A percentile compares a stretch with the other conserved stretches of the same genome.
These are phyloP conservation scores for Rhynchosporium secalis DNA, from an alignment of 2,329 filamentous ascomycete genomes.

Conservation along the genomic window DNA sequence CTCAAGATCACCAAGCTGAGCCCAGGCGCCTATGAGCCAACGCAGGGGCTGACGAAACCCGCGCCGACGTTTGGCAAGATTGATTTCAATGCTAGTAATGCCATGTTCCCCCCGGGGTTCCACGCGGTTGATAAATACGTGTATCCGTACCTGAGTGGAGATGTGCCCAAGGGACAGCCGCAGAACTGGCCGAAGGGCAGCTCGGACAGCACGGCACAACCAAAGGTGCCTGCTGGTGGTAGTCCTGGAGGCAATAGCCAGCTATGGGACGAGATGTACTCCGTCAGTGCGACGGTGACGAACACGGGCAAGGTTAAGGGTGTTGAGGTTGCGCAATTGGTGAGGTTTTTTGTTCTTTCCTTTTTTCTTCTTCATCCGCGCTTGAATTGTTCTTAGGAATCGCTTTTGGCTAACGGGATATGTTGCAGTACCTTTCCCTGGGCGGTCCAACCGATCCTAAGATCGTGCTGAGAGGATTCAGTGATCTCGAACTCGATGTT, in stretches of 20 bases:
- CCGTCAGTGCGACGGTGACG: constrained; percentile 52
- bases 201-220: constrained; percentile 48
- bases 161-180: constrained; percentile 34
- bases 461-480: constrained; percentile 74
- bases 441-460: constrained; percentile 73
- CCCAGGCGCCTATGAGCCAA: constrained; percentile 45
- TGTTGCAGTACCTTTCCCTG: constrained; percentile 69
- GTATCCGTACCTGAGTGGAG: constrained; percentile 55
- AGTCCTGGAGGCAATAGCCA: constrained; percentile 53
- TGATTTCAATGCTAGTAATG: constrained; percentile 61
- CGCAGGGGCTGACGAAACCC: constrained; percentile 58
- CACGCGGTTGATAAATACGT: constrained; percentile 49
- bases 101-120: constrained; percentile 62
- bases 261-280: constrained; percentile 56
- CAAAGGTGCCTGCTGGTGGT: constrained; percentile 49
- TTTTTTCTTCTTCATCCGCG: constrained; percentile 27
- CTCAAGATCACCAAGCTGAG: constrained; percentile 46
- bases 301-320: constrained; percentile 57
- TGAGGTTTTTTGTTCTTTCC: constrained; percentile 29
- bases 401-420: background rate
- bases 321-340: constrained; percentile 58
- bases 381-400: background rate
- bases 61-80: constrained; percentile 65
- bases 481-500: constrained; percentile 69
- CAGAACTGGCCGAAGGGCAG: constrained; percentile 42